Conservation (phyloP, 1,284 basidiomycete species). For the Blastosporella zonata region DNA sequence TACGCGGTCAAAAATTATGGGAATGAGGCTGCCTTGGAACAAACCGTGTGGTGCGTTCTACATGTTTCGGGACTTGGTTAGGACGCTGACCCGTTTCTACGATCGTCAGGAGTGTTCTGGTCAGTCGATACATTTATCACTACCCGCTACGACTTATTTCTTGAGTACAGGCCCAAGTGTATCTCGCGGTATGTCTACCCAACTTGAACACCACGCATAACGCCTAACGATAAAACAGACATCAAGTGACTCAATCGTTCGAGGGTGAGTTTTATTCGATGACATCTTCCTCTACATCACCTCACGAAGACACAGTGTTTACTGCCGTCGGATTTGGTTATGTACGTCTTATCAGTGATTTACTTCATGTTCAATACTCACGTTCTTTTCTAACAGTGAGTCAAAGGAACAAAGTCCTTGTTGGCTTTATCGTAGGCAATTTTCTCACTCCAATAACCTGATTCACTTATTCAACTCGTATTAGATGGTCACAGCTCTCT, state of each 20-base stretch:
- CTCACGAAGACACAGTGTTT: background rate
- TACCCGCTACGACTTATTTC: background rate
- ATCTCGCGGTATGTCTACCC: background rate
- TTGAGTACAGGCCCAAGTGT: background rate
- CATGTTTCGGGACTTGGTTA: background rate
- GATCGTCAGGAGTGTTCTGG: background rate
- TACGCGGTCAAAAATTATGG: slow-evolving; percentile 2
- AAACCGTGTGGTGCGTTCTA: background rate
- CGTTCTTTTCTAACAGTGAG: background rate
- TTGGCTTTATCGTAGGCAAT: background rate
- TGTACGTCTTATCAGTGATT: background rate
- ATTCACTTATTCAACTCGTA: background rate
- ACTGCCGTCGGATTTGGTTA: slow-evolving; percentile 1
- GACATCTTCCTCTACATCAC: no score
- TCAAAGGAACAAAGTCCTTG: background rate
- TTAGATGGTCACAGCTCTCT: background rate
- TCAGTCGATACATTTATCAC: background rate
- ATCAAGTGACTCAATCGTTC: background rate
- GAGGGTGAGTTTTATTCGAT: background rate
- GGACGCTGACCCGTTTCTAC: background rate
- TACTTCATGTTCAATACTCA: background rate
- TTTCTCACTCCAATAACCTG: background rate
- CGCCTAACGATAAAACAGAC: background rate
- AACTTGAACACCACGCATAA: background rate
- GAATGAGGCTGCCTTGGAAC: background rate